Evolutionary conservation across 108 stramenopile genomes (phyloP), one percentile per base, ranked within the genome.

Genomic region (Fragilaria radians): DNA sequence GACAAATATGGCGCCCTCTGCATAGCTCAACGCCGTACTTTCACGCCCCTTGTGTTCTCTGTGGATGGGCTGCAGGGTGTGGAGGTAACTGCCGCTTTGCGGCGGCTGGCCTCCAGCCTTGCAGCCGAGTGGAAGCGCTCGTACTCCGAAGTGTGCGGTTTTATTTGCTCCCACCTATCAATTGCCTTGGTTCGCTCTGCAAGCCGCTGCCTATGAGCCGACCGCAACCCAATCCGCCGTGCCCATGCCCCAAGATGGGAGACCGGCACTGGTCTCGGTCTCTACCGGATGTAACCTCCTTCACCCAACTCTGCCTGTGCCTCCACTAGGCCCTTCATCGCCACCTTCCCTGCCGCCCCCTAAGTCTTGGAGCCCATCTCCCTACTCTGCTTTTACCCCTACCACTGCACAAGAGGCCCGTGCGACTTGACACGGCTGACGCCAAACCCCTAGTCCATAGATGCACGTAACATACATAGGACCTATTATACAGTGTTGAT

Each of bases 21-120:
- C 46, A 19, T 55, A 27, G 57, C 50, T 28, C 5, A 24, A 32
- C 61, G 56, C 46, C 49, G 42, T 28, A 32, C 59, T 54, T 70
- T 42, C 36, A 70, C 69, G 24, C 73, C 59, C 28, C 47, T 69
- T 22, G 68, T 69, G 21, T 74, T 64, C 32, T 74, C 60, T 4
- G 68, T 74, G 14, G 73, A 74, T 53, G 52, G 65, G 1, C 52
- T 72, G 23, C 52, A 32, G 28, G 66, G 71, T 18, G n/a, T 45
- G 21, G 64, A 74, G 47, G 62, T 66, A 23, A 42, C 22, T 23
- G 31, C 52, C 19, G 36, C 36, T 42, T 42, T 14, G 36, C 36
- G 36, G 36, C 36, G 21, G 21, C 14, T 21, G 5, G 21, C 49
- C 49, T 50, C 49, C 49, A 50, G 21, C 14, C 49, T 50, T 50